phyloP scores from a whole-genome alignment of 2,329 filamentous ascomycete genomes.

The Aspergillus sojae region DNA sequence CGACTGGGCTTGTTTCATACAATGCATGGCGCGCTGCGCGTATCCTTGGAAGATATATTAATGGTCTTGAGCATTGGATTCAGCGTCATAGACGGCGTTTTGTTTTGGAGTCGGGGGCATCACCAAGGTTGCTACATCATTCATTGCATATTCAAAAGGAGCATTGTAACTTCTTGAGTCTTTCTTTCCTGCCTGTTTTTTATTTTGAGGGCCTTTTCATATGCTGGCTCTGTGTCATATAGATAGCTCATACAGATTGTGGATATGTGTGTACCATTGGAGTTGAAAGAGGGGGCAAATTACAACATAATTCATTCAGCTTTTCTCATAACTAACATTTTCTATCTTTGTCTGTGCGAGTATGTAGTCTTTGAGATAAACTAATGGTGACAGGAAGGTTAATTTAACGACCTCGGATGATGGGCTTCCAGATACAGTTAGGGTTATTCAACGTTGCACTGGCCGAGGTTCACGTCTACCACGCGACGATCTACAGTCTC shows the following conservation, averaged over 20 bases:
- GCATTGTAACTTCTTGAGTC: not conserved
- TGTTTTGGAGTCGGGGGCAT: conserved; percentile 14
- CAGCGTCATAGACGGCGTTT: conserved; percentile 23
- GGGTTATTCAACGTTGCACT: not conserved
- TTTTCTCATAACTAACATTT: not conserved
- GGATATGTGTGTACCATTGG: not conserved
- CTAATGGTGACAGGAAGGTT: not conserved
- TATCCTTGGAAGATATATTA: conserved; percentile 12
- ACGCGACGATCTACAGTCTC: not conserved
- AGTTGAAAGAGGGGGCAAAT: not conserved
- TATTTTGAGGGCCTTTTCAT: not conserved
- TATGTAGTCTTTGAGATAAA: not conserved
- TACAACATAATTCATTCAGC: not conserved
- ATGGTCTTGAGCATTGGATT: conserved; percentile 8
- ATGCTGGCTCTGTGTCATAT: not conserved
- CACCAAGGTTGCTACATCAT: conserved; percentile 1
- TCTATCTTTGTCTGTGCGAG: no score
- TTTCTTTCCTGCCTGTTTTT: not conserved
- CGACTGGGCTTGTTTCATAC: conserved; percentile 7
- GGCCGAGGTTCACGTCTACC: not conserved
- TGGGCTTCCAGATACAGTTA: not conserved
- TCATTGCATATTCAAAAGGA: conserved; percentile 4
- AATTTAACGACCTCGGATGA: not conserved
- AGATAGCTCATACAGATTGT: conserved; percentile 4
- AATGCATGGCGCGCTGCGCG: conserved; percentile 19